Evolutionary conservation across 2,329 filamentous ascomycete species (phyloP).

Genomic region (Laburnicola sp.): DNA sequence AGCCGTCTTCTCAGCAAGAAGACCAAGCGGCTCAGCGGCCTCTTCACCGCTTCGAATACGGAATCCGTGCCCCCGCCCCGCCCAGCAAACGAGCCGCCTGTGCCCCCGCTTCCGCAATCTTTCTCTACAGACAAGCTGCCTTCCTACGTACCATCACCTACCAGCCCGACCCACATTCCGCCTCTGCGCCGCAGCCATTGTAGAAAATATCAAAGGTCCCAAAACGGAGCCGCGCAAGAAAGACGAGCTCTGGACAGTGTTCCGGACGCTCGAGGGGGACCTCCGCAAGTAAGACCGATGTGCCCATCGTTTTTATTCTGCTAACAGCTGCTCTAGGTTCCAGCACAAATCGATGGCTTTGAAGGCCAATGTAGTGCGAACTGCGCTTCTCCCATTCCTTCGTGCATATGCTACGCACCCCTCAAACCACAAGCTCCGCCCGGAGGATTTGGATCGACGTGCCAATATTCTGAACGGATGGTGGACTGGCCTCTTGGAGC

Average conservation of each 20-base stretch:
- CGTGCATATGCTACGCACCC: conserved; percentile 68
- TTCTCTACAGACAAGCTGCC: conserved; percentile 55
- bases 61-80: conserved; percentile 5
- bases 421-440: conserved; percentile 66
- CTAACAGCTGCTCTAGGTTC: conserved; percentile 55
- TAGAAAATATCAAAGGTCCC: conserved; percentile 47
- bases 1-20: conserved; percentile 39
- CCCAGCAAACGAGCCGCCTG: conserved; percentile 31
- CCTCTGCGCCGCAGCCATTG: conserved; percentile 49
- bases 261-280: conserved; percentile 69
- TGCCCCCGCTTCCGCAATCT: conserved; percentile 52
- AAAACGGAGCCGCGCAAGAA: conserved; percentile 57
- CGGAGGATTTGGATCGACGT: conserved; percentile 81
- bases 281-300: conserved; percentile 60
- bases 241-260: conserved; percentile 71
- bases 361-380: conserved; percentile 75
- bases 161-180: conserved; percentile 45
- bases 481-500: conserved; percentile 82
- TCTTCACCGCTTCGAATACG: conserved; percentile 31
- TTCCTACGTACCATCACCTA: conserved; percentile 38
- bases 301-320: neutral
- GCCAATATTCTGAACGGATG: conserved; percentile 83
- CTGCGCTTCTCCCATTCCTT: conserved; percentile 74
- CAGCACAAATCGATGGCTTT: conserved; percentile 71
- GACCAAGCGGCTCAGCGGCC: conserved; percentile 40